Percentiles rank a stretch among this genome's conserved stretches.
Conservation (phyloP, 805 yeast species). For the Lachancea lanzarotensis region DNA sequence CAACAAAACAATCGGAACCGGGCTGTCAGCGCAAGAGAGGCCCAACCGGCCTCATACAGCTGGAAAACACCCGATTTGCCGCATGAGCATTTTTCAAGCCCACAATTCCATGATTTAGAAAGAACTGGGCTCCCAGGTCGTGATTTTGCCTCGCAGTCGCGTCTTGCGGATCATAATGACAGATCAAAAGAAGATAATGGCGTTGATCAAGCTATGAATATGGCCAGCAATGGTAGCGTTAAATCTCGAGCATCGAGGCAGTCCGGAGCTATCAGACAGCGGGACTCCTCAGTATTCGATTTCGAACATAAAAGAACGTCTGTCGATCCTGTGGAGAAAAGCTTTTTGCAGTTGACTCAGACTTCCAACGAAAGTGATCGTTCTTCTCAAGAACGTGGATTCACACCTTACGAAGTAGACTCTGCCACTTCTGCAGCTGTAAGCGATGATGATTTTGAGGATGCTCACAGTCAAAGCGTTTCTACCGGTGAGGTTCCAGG, state of each 20-base stretch:
- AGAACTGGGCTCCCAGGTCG: background rate
- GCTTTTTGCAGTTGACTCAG: constrained; percentile 29
- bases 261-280: background rate
- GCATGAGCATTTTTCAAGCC: background rate
- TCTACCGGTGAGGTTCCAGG: background rate
- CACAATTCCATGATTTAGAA: background rate
- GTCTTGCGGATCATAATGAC: background rate
- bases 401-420: background rate
- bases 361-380: constrained; percentile 6
- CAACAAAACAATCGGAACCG: background rate
- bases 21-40: background rate
- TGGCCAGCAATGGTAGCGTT: background rate
- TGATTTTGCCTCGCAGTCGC: background rate
- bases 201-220: background rate
- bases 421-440: background rate
- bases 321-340: constrained; percentile 27
- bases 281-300: constrained; percentile 6
- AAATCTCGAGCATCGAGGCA: background rate
- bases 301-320: constrained; percentile 3
- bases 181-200: background rate
- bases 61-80: background rate
- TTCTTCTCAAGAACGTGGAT: background rate
- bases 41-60: background rate
- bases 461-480: background rate
- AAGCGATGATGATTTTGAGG: constrained; percentile 4